Evolutionary conservation across 345 rosid genomes (phyloP).

Genomic region (Citropsis articulata): DNA sequence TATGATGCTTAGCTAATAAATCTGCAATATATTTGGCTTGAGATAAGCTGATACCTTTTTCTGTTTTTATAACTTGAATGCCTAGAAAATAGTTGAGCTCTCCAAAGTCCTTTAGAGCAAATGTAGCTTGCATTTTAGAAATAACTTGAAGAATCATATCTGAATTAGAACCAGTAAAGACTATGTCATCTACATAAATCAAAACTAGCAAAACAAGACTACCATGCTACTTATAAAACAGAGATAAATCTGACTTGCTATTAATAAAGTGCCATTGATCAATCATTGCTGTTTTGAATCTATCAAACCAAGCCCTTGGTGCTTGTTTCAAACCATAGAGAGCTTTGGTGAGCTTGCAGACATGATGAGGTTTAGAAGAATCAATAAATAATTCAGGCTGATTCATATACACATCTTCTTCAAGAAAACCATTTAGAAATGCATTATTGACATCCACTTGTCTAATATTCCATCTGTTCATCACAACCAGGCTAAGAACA

Average conservation of each 20-base stretch:
- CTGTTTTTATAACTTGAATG: neutral
- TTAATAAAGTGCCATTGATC: no score
- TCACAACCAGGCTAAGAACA: neutral
- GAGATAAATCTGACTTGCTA: neutral
- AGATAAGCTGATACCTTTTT: neutral
- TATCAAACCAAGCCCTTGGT: neutral
- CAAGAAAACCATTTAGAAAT: no score
- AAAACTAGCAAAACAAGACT: neutral
- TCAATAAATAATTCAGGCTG: neutral
- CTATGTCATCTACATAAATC: neutral
- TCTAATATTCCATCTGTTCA: neutral
- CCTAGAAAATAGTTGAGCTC: no score
- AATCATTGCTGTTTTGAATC: no score
- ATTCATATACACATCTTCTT: neutral
- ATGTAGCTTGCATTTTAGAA: no score
- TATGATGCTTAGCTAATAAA: neutral
- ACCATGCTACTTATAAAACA: no score
- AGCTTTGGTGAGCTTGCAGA: neutral
- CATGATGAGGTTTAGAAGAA: no score
- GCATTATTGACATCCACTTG: neutral
- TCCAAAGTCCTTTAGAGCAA: neutral
- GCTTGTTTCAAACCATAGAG: neutral
- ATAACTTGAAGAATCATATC: no score
- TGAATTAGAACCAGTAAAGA: neutral
- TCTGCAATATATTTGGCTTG: neutral